phyloP scores from a whole-genome alignment of 192 early-diverging fungal species.

The Jimgerdemannia flammicorona region DNA sequence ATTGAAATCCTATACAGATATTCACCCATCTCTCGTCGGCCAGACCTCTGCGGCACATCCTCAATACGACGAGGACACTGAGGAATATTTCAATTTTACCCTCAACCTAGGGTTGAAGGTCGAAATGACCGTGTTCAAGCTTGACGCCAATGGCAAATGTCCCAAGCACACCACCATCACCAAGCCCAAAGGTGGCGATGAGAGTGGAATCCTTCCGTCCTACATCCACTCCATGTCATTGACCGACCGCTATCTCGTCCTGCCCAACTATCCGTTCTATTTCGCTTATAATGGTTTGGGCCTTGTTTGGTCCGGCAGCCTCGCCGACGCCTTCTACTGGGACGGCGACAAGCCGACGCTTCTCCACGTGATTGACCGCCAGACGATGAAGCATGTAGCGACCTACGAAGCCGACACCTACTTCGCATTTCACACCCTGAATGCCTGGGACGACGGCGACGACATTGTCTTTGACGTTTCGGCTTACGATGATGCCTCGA shows the following conservation, averaged over 20 bases:
- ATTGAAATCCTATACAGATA: no score
- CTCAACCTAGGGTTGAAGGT: no score
- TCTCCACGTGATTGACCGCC: constrained; percentile 44
- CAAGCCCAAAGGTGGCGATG: no score
- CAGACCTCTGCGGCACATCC: no score
- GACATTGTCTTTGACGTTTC: constrained; percentile 38
- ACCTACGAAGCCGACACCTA: constrained; percentile 40
- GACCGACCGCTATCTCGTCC: constrained; percentile 54
- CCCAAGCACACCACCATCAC: no score
- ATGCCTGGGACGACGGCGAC: constrained; percentile 45
- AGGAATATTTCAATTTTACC: no score
- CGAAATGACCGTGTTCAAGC: no score
- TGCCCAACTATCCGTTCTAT: constrained; percentile 45
- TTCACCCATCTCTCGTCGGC: no score
- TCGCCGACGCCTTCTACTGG: constrained; percentile 37
- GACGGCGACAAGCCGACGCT: constrained; percentile 30
- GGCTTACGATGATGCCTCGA: constrained; percentile 26
- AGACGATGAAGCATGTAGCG: constrained; percentile 36
- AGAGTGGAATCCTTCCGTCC: background rate
- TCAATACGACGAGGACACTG: no score
- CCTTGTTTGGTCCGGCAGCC: constrained; percentile 24
- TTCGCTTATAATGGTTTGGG: constrained; percentile 32
- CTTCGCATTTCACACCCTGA: constrained; percentile 51
- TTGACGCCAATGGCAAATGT: no score
- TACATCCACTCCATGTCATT: constrained; percentile 56